phyloP scores from a whole-genome alignment of 306 rosid species.

The Geum urbanum region DNA sequence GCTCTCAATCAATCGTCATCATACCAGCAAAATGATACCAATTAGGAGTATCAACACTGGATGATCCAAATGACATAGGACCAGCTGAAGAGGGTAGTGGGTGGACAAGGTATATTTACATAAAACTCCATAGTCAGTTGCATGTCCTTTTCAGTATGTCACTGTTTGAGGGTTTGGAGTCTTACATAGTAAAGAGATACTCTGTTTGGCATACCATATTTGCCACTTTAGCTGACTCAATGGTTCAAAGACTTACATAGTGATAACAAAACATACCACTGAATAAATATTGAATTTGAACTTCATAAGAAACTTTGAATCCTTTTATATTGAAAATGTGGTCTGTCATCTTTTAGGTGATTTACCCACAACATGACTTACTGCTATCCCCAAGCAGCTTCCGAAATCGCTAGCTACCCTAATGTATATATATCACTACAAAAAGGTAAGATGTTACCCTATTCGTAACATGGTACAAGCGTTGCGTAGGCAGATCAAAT shows the following conservation, averaged over 20 bases:
- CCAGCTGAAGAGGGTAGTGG: not conserved
- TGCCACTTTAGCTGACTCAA: not conserved
- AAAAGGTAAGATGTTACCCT: constrained; percentile 17
- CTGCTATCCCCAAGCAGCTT: not conserved
- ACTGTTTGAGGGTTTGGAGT: too few species aligned
- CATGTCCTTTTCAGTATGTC: not conserved
- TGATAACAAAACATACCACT: not conserved
- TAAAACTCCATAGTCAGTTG: not conserved
- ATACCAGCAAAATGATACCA: not conserved
- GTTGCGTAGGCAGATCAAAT: constrained; percentile 1
- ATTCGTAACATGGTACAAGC: constrained; percentile 13
- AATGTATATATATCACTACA: constrained; percentile 7
- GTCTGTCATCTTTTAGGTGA: not conserved
- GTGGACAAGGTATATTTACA: not conserved
- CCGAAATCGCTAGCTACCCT: constrained; percentile 19
- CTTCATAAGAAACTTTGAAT: not conserved
- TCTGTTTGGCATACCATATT: not conserved
- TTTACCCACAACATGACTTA: not conserved
- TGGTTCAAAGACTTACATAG: not conserved
- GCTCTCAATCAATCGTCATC: constrained; percentile 16
- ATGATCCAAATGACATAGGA: constrained; percentile 1
- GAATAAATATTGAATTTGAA: too few species aligned
- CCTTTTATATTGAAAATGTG: not conserved
- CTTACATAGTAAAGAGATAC: too few species aligned
- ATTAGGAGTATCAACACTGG: not conserved